Base-by-base conservation (phyloP, 2,329 filamentous ascomycete genomes). In the Helicocarpus griseus region DNA sequence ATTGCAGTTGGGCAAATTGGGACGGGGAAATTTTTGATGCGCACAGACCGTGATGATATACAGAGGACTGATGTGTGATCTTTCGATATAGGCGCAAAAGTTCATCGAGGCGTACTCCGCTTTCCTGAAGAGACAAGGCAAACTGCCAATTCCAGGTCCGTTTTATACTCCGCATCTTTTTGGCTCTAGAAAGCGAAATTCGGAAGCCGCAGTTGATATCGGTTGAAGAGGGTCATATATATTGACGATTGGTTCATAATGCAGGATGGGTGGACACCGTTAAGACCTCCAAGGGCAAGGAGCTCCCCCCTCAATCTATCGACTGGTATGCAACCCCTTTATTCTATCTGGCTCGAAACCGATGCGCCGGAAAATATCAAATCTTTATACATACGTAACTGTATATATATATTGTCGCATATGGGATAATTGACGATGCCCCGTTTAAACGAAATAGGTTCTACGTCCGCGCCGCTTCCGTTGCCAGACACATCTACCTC, bases 401-500 rank as follows among this genome's bases (percentile, higher is more conserved):
- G 7, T 24, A 7, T 21, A 14, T 35, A 7, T 47, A 35, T 13
- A 31, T 4, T 17, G n/a, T 48, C 11, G 22, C 29, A 33, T 26
- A 14, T 39, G 13, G 33, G 13, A 38, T 44, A 53, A 31, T 35
- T 52, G 26, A 45, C 35, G 24, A 53, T 43, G 22, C 22, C 9
- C 24, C 31, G 24, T 9, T 21, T 40, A 13, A 7, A 40, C 50
- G 5, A 38, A 48, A 49, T 50, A 79, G 77, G 77, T 85, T 81
- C 79, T 86, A 86, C 78, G 73, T 84, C 73, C 90, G 93, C 71
- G 90, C 91, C 68, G 93, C 93, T 66, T 84, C 91, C 63, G 86
- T 98, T 72, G 93, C 93, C 69, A 89, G 90, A 71, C 91, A 97
- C 82, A 85, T 98, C 81, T 98, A 98, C 83, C 82, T 98, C 75